Percentiles rank a stretch among this genome's conserved stretches.
These are phyloP conservation scores for Lactifluus subvellereus DNA, from an alignment of 768 basidiomycete genomes.

Conservation along the genomic window DNA sequence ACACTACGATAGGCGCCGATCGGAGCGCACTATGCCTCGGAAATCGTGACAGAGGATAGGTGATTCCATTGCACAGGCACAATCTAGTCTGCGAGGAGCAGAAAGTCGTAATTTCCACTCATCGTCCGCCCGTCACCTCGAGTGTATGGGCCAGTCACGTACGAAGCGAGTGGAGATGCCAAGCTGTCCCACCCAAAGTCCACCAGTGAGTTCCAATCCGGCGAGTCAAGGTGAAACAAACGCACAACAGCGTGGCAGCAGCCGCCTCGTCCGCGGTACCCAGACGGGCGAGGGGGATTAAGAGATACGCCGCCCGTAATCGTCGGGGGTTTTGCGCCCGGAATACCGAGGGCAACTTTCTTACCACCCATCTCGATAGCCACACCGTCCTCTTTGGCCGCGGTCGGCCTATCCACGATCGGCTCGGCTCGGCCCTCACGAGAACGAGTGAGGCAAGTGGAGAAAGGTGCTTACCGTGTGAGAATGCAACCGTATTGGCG, in stretches of 20 bases:
- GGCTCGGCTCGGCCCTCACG: background rate
- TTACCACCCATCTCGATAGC: conserved; percentile 77
- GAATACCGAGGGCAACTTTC: conserved; percentile 78
- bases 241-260: conserved; percentile 68
- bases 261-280: conserved; percentile 75
- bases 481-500: conserved; percentile 72
- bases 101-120: conserved; percentile 15
- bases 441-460: background rate
- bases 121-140: conserved; percentile 70
- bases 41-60: conserved; percentile 3
- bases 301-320: conserved; percentile 35
- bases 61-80: conserved; percentile 15
- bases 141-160: conserved; percentile 76
- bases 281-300: conserved; percentile 63
- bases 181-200: conserved; percentile 41
- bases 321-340: conserved; percentile 41
- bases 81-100: conserved; percentile 6
- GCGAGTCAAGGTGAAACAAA: conserved; percentile 23
- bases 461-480: conserved; percentile 49
- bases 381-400: conserved; percentile 70
- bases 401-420: conserved; percentile 50
- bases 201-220: conserved; percentile 9
- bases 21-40: conserved; percentile 9
- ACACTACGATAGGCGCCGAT: conserved; percentile 6
- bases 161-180: conserved; percentile 71